Evolutionary conservation across 345 rosid species (phyloP).

Genomic region (Streptanthus diversifolius): DNA sequence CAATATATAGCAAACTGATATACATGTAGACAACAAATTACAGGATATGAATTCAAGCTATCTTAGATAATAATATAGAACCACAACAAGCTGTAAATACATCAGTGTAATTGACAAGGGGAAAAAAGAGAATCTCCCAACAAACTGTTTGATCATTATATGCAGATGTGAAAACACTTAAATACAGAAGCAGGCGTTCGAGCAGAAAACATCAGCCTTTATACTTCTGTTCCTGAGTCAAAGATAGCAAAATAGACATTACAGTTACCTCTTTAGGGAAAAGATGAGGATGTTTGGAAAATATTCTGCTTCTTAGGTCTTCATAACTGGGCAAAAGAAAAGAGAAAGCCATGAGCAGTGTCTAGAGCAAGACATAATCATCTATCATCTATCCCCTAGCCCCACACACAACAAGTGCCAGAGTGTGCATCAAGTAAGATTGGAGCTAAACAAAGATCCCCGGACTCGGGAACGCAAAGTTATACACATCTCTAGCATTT

Average conservation of each 20-base stretch:
- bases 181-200: not conserved
- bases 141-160: not conserved
- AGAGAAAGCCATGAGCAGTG: not conserved
- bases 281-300: conserved; percentile 78
- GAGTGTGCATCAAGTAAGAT: not conserved
- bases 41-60: not conserved
- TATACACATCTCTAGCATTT: conserved; percentile 1
- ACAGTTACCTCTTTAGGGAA: conserved; percentile 80
- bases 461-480: not conserved
- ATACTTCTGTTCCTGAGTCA: not conserved
- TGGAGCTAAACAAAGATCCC: conserved; percentile 3
- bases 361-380: not conserved
- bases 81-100: not conserved
- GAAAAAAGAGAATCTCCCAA: not conserved
- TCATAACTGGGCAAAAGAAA: conserved; percentile 48
- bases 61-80: conserved; percentile 5
- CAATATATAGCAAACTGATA: conserved; percentile 25
- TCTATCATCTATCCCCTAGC: not conserved
- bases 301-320: conserved; percentile 73
- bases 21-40: not conserved
- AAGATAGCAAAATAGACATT: not conserved
- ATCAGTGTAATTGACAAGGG: not conserved
- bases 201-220: not conserved
- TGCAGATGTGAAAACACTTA: not conserved
- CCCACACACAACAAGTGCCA: not conserved